Evolutionary conservation across 805 yeast genomes (phyloP).

Genomic region (Ogataea pilisensis): DNA sequence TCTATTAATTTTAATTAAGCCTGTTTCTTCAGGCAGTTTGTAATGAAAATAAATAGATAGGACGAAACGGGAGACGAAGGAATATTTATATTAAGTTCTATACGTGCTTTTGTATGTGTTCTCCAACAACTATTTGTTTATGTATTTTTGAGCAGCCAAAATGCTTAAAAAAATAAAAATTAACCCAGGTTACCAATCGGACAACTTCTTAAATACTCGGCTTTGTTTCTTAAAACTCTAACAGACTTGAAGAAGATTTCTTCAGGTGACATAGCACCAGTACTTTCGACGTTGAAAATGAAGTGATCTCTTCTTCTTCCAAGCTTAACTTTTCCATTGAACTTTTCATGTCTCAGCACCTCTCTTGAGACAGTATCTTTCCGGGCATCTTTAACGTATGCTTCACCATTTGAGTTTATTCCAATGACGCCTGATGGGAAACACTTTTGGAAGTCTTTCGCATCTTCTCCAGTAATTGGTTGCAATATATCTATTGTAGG

Average conservation of each 20-base stretch:
- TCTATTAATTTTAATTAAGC: too few relatives aligned
- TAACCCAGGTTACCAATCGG: conserved; percentile 51
- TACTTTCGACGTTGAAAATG: conserved; percentile 88
- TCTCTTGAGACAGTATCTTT: conserved; percentile 96
- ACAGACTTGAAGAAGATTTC: conserved; percentile 92
- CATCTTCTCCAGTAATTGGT: conserved; percentile 74
- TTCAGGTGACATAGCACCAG: conserved; percentile 96
- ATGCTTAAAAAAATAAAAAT: neutral
- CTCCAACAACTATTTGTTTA: neutral
- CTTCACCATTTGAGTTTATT: conserved; percentile 60
- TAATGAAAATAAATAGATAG: too few relatives aligned
- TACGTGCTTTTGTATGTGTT: neutral
- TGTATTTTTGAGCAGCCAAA: neutral
- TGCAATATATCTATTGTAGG: conserved; percentile 77
- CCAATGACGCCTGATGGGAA: conserved; percentile 93
- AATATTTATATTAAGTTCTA: too few relatives aligned
- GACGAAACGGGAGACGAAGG: neutral
- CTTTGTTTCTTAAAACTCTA: conserved; percentile 79
- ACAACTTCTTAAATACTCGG: conserved; percentile 71
- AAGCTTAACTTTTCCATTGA: conserved; percentile 80
- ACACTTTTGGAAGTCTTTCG: conserved; percentile 77
- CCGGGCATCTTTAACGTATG: conserved; percentile 83
- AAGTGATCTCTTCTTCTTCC: conserved; percentile 93
- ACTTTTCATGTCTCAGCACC: conserved; percentile 90
- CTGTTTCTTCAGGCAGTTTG: neutral